A percentile compares a stretch with the other conserved stretches of the same genome.
phyloP scores from a whole-genome alignment of 1,139 yeast species.

The Candida sanyaensis region DNA sequence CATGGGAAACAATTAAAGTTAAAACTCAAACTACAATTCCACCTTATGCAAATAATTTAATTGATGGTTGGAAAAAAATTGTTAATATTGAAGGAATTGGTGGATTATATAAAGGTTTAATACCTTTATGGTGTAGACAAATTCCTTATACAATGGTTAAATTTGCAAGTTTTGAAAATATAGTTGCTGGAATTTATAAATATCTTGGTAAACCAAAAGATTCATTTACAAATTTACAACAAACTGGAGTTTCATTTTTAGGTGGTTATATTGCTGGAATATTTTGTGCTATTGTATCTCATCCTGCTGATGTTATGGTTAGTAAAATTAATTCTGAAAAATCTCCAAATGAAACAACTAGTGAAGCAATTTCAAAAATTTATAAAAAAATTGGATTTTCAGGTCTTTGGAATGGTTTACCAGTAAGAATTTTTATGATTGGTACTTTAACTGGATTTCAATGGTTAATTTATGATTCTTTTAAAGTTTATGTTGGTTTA shows the following conservation, averaged over 20 bases:
- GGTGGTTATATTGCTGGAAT: constrained; percentile 98
- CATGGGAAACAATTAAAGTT: constrained; percentile 91
- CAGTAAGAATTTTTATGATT: constrained; percentile 92
- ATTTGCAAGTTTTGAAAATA: constrained; percentile 89
- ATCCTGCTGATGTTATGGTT: constrained; percentile 97
- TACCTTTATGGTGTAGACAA: constrained; percentile 92
- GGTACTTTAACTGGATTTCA: constrained; percentile 97
- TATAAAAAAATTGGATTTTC: constrained; percentile 79
- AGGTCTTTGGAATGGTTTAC: constrained; percentile 94
- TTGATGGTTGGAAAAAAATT: constrained; percentile 69
- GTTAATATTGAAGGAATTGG: constrained; percentile 66
- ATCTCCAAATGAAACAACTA: constrained; percentile 63
- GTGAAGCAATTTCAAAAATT: constrained; percentile 69
- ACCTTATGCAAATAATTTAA: constrained; percentile 64
- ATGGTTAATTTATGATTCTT: constrained; percentile 94
- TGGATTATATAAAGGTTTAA: constrained; percentile 82
- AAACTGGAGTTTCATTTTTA: constrained; percentile 89
- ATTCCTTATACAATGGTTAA: constrained; percentile 97
- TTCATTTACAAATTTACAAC: constrained; percentile 52
- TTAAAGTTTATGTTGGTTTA: constrained; percentile 85
- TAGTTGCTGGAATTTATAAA: constrained; percentile 71
- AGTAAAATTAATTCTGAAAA: constrained; percentile 84
- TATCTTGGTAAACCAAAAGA: constrained; percentile 47
- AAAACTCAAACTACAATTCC: constrained; percentile 91
- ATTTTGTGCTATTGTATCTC: constrained; percentile 90